phyloP scores from a whole-genome alignment of 139 green algal genomes.

The Dunaliella sp. region DNA sequence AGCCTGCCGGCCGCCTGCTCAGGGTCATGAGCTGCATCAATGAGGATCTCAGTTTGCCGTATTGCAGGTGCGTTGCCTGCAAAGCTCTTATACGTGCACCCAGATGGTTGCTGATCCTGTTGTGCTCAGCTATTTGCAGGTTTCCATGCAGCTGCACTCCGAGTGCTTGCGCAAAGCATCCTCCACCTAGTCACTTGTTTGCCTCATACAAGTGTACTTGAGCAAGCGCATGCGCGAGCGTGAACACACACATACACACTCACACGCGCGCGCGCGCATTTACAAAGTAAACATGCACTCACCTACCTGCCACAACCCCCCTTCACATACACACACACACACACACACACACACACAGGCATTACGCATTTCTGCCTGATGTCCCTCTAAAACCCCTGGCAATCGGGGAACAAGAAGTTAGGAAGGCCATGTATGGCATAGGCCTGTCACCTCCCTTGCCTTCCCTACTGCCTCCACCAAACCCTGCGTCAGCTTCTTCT shows the following conservation, averaged over 20 bases:
- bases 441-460: not conserved
- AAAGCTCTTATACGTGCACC: too few relatives aligned
- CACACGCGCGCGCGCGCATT: not conserved
- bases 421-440: not conserved
- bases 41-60: too few relatives aligned
- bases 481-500: not conserved
- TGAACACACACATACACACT: too few relatives aligned
- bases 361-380: not conserved
- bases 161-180: not conserved
- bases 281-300: not conserved
- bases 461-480: not conserved
- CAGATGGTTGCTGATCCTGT: too few relatives aligned
- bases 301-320: not conserved
- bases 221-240: not conserved
- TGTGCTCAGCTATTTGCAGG: too few relatives aligned
- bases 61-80: too few relatives aligned
- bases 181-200: not conserved
- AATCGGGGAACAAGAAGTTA: not conserved
- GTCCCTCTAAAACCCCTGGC: not conserved
- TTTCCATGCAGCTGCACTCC: too few relatives aligned
- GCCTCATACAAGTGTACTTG: not conserved
- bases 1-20: too few relatives aligned
- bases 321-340: not conserved
- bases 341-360: not conserved
- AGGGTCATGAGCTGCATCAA: too few relatives aligned